Evolutionary conservation across 345 rosid species (phyloP), one percentile per base, ranked within the genome.

Genomic region (Trapa incisa): DNA sequence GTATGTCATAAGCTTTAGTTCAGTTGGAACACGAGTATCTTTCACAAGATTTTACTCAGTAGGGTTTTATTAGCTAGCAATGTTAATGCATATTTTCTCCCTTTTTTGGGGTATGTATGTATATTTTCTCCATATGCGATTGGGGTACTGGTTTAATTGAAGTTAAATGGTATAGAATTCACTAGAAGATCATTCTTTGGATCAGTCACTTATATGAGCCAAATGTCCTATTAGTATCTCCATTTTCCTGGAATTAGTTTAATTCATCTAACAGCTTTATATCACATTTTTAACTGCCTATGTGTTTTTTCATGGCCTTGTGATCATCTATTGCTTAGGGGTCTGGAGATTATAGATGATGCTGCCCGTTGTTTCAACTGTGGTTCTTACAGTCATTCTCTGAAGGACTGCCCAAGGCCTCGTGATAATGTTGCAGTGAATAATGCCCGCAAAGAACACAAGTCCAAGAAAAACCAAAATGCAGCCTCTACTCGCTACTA

Each of bases 331-430:
- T 47, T 61, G 71, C 66, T 78, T 75, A 94, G 99, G 66, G 91
- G 91, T 35, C 72, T 78, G 79, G 86, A 80, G 89, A 86, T 91
- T 72, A n/a, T 80, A 43, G 91, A 70, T 39, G 90, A 83, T 70
- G 87, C 96, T 74, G 70, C 86, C 60, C 96, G 97, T 14, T 91
- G 99, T 80, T 94, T 91, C 82, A 94, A 94, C 65, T 94, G 99
- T 68, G 89, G 96, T 64, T 81, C 92, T 12, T 95, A 95, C 74
- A 86, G 77, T 78, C 99, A 95, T 87, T 72, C 97, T 57, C 11
- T 95, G 66, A 91, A 75, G 79, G 93, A 91, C 62, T 95, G 99
- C 76, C 83, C 81, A 68, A 91, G 84, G 78, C 99, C 99, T 67
- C 89, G 89, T 53, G 85, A 95, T 65, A 83, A 78, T 78, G 79